phyloP scores from a whole-genome alignment of 2,329 filamentous ascomycete genomes.

The Aschersonia sp. region DNA sequence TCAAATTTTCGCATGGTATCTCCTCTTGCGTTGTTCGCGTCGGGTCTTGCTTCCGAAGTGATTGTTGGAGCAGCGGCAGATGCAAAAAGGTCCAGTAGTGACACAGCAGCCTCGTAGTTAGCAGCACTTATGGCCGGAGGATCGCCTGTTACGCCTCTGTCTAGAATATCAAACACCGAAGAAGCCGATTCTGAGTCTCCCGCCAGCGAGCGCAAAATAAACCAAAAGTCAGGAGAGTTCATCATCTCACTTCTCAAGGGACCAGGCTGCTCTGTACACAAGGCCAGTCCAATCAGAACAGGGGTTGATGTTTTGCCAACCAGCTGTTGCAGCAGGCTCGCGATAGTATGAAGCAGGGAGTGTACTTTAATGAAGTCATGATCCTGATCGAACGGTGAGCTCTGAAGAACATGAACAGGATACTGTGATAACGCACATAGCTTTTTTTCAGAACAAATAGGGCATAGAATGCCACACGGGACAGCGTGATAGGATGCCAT shows the following conservation, averaged over 20 bases:
- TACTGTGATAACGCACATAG: conserved; percentile 48
- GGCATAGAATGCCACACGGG: conserved; percentile 75
- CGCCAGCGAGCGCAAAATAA: conserved; percentile 65
- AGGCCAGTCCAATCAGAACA: conserved; percentile 62
- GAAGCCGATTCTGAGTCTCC: conserved; percentile 55
- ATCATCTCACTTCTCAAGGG: conserved; percentile 83
- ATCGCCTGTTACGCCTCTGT: conserved; percentile 58
- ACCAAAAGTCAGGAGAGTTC: conserved; percentile 95
- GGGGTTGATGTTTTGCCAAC: conserved; percentile 63
- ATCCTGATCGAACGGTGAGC: conserved; percentile 38
- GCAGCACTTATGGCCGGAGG: conserved; percentile 80
- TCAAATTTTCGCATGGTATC: conserved; percentile 11
- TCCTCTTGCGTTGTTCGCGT: conserved; percentile 27
- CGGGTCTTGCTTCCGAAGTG: conserved; percentile 52
- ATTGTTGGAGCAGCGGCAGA: conserved; percentile 64
- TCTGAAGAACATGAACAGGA: neutral
- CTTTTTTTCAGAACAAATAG: conserved; percentile 68
- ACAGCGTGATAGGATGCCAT: conserved; percentile 71
- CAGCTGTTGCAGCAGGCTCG: conserved; percentile 65
- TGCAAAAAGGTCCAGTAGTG: conserved; percentile 78
- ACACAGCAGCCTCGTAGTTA: conserved; percentile 83
- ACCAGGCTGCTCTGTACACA: conserved; percentile 65
- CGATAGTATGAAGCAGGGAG: conserved; percentile 81
- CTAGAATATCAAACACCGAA: conserved; percentile 75
- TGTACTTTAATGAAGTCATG: conserved; percentile 85